Base-by-base conservation (phyloP, 2,329 filamentous ascomycete species). In the Phialocephala subalpina region DNA sequence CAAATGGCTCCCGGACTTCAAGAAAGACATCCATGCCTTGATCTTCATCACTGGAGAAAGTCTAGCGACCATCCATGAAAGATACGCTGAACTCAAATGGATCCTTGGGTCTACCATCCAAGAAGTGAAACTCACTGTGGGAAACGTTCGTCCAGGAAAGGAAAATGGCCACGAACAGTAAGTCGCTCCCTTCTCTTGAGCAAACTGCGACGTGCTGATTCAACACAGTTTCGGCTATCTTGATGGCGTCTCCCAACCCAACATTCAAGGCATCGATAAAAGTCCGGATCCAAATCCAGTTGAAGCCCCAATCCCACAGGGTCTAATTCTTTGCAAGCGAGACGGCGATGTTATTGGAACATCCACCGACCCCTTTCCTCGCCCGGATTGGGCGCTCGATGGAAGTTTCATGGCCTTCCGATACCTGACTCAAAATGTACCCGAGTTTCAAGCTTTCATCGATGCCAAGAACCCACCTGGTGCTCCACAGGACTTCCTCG, bases 371-470 rank as follows among this genome's bases (percentile, higher is more conserved):
- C 27, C 27, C 2, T 18, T 27, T 36, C 16, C 53, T 20, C 71
- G 73, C 12, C 74, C 80, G 52, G 63, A 70, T 0, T 83, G 81
- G 81, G 79, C 80, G 33, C 70, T 77, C 1, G 80, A 83, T 58
- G 81, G 82, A 4, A 82, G 80, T 67, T 81, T 82, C 64, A 73
- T 83, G 11, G 79, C 76, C 35, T 80, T 83, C 69, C 80, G 81
- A 14, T 79, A 82, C 55, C 75, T 83, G 2, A 74, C 78, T 60
- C 81, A 83, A 66, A 76, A 80, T 4, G 81, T 83, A 6, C 80
- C 79, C 1, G 81, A 82, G 55, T 83, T 81, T 57, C 71, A 83
- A 60, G 73, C 75, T 7, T 82, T 80, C 68, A 63, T 81, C 16
- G 72, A 79, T 25, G 69, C 35, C 36, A 25, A 74, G 1, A 76